Percentiles rank a stretch among this genome's conserved stretches.
phyloP scores from a whole-genome alignment of 2,329 filamentous ascomycete genomes.

The Penicillium sp. region DNA sequence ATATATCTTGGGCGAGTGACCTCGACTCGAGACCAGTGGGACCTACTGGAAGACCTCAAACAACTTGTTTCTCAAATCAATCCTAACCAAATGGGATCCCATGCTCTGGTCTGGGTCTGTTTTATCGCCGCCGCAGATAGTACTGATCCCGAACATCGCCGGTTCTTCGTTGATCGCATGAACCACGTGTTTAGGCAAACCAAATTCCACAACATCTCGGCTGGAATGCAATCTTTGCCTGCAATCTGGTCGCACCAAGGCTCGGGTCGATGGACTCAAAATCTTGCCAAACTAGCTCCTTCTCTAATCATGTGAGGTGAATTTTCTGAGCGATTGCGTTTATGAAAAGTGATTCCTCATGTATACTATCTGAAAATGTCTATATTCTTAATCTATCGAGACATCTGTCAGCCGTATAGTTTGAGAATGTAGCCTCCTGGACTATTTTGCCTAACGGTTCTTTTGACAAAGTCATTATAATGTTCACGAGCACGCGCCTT shows the following conservation, averaged over 20 bases:
- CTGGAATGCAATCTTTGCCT: slow-evolving; percentile 37
- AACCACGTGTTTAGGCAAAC: slow-evolving; percentile 35
- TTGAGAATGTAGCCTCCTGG: no score
- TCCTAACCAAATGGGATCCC: slow-evolving; percentile 34
- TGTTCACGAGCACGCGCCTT: no score
- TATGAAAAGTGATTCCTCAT: background rate
- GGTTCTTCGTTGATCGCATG: slow-evolving; percentile 39
- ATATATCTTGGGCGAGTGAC: slow-evolving; percentile 27
- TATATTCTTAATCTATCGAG: no score
- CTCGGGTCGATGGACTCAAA: slow-evolving; percentile 19
- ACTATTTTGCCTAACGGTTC: no score
- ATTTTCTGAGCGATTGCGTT: background rate
- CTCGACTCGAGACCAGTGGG: slow-evolving; percentile 17
- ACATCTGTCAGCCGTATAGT: no score
- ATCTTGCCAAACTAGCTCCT: slow-evolving; percentile 16
- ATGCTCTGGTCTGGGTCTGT: slow-evolving; percentile 47
- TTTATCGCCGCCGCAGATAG: slow-evolving; percentile 48
- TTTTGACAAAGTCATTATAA: no score
- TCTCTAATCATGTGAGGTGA: slow-evolving; percentile 19
- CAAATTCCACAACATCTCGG: slow-evolving; percentile 43
- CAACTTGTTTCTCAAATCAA: slow-evolving; percentile 32
- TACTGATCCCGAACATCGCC: slow-evolving; percentile 35
- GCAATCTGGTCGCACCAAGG: slow-evolving; percentile 35
- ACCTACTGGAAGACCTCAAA: slow-evolving; percentile 34
- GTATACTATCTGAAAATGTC: background rate